Evolutionary conservation across 2,329 filamentous ascomycete genomes (phyloP), one percentile per base, ranked within the genome.

Genomic region (Plenodomus lindquistii): DNA sequence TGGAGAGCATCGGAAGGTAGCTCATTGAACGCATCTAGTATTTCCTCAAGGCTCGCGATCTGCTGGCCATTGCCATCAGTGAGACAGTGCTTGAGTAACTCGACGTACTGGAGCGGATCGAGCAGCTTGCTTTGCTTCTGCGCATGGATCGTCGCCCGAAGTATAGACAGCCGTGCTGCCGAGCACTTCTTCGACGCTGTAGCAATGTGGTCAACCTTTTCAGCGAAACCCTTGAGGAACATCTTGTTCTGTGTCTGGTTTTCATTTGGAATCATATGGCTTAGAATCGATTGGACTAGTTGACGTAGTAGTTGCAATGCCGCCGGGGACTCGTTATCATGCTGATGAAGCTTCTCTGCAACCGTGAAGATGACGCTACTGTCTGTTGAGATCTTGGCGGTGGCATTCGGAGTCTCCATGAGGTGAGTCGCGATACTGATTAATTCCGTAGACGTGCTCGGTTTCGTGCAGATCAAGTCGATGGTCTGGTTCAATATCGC

Each of bases 401-500:
- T 72, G 13, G 70, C 64, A 45, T 73, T 73, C 2, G 71, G 63
- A 5, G 64, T 51, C 22, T 65, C 54, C 63, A 72, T 71, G 8
- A 73, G 52, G 40, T 63, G 61, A 7, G 53, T 55, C 55, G 70
- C 60, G 31, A 69, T 56, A 36, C 61, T 64, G 3, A 71, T 48
- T 13, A 65, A 18, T 1, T 39, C 39, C 4, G 50, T 37, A 4
- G 50, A 40, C 17, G 59, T 42, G 18, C 41, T 19, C 20, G 57
- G 42, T 6, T 46, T 40, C 5, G 48, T 43, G 3, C 37, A 38
- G 4, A 67, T 29, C 20, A 63, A 50, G 3, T 59, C 50, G 8
- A 59, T 57, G 22, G 69, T 45, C 18, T 57, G 61, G 40, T 73
- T 60, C 13, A 74, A 34, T 10, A 67, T 50, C 20, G 58, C 54